Conservation (phyloP, 129 eudicot genomes). For the Artemisia tridentata region DNA sequence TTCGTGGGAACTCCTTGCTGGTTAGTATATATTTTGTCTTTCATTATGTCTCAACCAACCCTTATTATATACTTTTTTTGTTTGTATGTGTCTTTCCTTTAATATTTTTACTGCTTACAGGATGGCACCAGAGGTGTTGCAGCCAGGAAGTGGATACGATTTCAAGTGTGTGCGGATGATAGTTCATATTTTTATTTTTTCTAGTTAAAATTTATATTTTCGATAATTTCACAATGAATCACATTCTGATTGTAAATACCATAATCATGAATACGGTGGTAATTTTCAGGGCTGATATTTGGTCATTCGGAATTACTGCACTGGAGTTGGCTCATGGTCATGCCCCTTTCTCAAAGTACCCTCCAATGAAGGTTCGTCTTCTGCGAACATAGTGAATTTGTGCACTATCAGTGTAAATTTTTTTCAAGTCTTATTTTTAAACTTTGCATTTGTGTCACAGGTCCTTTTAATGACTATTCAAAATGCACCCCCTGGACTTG, state of each 20-base stretch:
- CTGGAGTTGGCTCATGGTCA: constrained; percentile 99
- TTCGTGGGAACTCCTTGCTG: constrained; percentile 99
- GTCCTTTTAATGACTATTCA: constrained; percentile 97
- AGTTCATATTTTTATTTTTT: neutral
- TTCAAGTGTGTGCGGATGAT: constrained; percentile 70
- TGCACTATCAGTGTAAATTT: neutral
- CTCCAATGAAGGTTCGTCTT: constrained; percentile 90
- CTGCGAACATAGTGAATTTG: constrained; percentile 8
- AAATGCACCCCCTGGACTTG: constrained; percentile 99
- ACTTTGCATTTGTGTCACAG: constrained; percentile 37
- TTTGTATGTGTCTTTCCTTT: constrained; percentile 6
- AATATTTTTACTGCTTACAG: constrained; percentile 34
- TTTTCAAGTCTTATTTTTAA: neutral
- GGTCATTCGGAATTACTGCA: constrained; percentile 98
- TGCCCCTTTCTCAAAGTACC: constrained; percentile 98
- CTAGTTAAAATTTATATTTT: neutral
- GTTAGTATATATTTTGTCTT: constrained; percentile 34
- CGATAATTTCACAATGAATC: constrained; percentile 1
- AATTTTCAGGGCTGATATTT: constrained; percentile 80
- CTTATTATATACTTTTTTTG: neutral
- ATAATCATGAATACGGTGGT: neutral
- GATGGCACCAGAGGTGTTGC: constrained; percentile 99
- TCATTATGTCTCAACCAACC: neutral
- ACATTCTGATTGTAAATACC: constrained; percentile 5
- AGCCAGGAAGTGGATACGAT: constrained; percentile 95